Percentiles rank a stretch among this genome's conserved stretches.
Evolutionary conservation across 1,284 basidiomycete species (phyloP).

Genomic region (Cystobasidiaceae sp.): DNA sequence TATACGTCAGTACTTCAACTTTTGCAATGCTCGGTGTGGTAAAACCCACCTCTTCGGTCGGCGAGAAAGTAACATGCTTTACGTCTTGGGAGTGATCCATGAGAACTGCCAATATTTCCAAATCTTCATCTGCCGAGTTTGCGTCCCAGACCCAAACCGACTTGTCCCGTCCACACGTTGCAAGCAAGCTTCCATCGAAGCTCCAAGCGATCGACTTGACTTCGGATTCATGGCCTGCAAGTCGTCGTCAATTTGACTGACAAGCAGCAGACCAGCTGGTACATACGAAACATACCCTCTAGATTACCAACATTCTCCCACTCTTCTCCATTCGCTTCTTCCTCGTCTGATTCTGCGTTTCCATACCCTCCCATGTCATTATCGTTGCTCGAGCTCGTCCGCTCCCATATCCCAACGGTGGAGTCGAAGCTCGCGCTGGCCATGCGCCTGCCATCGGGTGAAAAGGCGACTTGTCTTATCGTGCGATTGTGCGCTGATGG

Average conservation of each 20-base stretch:
- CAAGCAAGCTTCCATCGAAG: slow-evolving; percentile 67
- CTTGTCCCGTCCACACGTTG: slow-evolving; percentile 91
- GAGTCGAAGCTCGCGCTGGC: slow-evolving; percentile 94
- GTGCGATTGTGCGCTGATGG: slow-evolving; percentile 82
- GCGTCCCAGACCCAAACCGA: slow-evolving; percentile 99
- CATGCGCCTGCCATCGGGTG: slow-evolving; percentile 79
- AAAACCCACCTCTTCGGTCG: slow-evolving; percentile 72
- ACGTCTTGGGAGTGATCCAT: slow-evolving; percentile 99
- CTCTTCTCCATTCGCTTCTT: slow-evolving; percentile 45
- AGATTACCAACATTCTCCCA: slow-evolving; percentile 52
- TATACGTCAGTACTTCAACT: neutral
- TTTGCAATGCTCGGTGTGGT: neutral
- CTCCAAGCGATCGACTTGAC: slow-evolving; percentile 94
- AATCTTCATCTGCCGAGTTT: slow-evolving; percentile 59
- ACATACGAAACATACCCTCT: slow-evolving; percentile 58
- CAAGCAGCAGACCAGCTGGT: slow-evolving; percentile 50
- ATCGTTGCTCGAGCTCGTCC: slow-evolving; percentile 49
- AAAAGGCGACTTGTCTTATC: slow-evolving; percentile 83
- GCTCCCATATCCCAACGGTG: slow-evolving; percentile 88
- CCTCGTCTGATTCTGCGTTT: slow-evolving; percentile 47
- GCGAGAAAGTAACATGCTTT: slow-evolving; percentile 92
- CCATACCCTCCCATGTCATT: neutral
- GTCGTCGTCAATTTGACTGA: neutral
- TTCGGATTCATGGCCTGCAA: slow-evolving; percentile 93
- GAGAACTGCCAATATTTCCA: slow-evolving; percentile 88